Evolutionary conservation across 768 basidiomycete species (phyloP).

Genomic region (Lactarius trivialis): DNA sequence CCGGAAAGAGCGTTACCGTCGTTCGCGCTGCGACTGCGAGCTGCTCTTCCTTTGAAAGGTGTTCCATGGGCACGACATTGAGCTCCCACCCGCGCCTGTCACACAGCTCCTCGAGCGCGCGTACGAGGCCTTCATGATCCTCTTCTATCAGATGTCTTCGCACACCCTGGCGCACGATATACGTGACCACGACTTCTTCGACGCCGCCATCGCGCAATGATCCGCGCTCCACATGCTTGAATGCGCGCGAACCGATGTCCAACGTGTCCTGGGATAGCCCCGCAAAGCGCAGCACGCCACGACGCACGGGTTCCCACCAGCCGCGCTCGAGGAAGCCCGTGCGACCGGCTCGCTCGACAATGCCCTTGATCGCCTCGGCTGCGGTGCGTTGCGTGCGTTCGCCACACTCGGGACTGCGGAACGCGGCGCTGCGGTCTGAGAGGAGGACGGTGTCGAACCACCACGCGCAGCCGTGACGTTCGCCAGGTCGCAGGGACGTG

Average conservation of each 20-base stretch:
- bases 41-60: constrained; percentile 70
- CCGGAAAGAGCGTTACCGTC: constrained; percentile 43
- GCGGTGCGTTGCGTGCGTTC: constrained; percentile 64
- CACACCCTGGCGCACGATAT: constrained; percentile 62
- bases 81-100: constrained; percentile 48
- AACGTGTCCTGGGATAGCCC: constrained; percentile 36
- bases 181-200: constrained; percentile 57
- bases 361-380: constrained; percentile 46
- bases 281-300: constrained; percentile 61
- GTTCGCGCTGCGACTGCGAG: constrained; percentile 56
- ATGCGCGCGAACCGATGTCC: constrained; percentile 29
- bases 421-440: constrained; percentile 70
- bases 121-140: constrained; percentile 51
- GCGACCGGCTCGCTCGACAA: constrained; percentile 39
- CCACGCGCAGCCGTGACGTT: constrained; percentile 41
- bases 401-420: constrained; percentile 59
- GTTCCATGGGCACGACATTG: constrained; percentile 55
- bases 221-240: constrained; percentile 9
- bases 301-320: constrained; percentile 78
- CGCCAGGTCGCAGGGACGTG: constrained; percentile 18
- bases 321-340: constrained; percentile 34
- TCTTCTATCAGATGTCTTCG: constrained; percentile 47
- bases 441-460: constrained; percentile 65
- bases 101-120: constrained; percentile 46
- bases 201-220: constrained; percentile 14